These are phyloP conservation scores for Martiniozyma abietophila DNA, from an alignment of 805 yeast species.

Conservation along the genomic window DNA sequence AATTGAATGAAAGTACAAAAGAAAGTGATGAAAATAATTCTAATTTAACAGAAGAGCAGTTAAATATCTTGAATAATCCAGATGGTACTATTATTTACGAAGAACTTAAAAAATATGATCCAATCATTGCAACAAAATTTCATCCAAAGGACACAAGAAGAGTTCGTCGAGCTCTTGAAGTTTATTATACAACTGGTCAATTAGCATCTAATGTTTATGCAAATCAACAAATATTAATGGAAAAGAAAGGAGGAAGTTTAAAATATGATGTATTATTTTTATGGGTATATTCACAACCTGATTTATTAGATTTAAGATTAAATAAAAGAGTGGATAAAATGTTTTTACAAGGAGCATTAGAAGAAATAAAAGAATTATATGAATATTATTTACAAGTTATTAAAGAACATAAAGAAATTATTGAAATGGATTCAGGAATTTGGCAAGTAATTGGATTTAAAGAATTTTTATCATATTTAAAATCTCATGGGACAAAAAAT, in stretches of 20 bases:
- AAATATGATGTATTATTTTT: slow-evolving; percentile 57
- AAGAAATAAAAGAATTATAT: slow-evolving; percentile 59
- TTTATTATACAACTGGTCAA: slow-evolving; percentile 56
- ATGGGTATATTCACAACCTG: slow-evolving; percentile 72
- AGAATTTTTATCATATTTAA: slow-evolving; percentile 61
- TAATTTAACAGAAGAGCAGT: slow-evolving; percentile 27
- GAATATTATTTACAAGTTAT: slow-evolving; percentile 30
- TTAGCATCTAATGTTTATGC: slow-evolving; percentile 64
- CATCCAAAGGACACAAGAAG: slow-evolving; percentile 88
- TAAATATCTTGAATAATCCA: slow-evolving; percentile 44
- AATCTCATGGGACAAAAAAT: slow-evolving; percentile 14
- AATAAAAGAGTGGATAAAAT: slow-evolving; percentile 78
- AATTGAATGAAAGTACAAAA: not conserved
- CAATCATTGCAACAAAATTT: slow-evolving; percentile 64
- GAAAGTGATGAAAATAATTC: slow-evolving; percentile 12
- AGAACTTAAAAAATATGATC: slow-evolving; percentile 49
- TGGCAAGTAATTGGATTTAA: slow-evolving; percentile 96
- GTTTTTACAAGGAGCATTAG: slow-evolving; percentile 60
- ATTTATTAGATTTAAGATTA: slow-evolving; percentile 48
- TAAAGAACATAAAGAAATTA: slow-evolving; percentile 24
- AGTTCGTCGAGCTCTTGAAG: slow-evolving; percentile 71
- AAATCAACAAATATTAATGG: slow-evolving; percentile 39
- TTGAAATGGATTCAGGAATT: slow-evolving; percentile 53
- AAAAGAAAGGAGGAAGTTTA: slow-evolving; percentile 36
- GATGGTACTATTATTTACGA: slow-evolving; percentile 42